These are phyloP conservation scores for Phytophthora sp. DNA, from an alignment of 352 stramenopile genomes.

Conservation along the genomic window DNA sequence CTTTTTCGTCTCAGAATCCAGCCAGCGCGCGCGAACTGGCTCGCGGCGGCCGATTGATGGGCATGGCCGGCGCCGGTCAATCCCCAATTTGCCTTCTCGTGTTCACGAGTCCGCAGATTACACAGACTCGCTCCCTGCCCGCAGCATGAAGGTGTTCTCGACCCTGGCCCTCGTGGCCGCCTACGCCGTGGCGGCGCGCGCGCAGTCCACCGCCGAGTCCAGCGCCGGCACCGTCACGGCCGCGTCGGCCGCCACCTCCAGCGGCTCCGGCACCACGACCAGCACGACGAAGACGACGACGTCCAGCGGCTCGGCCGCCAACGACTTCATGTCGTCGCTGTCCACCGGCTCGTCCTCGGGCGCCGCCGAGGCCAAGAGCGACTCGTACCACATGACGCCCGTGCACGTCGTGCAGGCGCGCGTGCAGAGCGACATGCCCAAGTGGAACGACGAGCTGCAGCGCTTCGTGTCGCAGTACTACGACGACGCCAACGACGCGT, in stretches of 20 bases:
- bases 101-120: conserved; percentile 39
- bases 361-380: conserved; percentile 16
- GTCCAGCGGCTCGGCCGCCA: conserved; percentile 30
- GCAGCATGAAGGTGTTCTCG: conserved; percentile 43
- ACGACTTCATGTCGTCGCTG: conserved; percentile 49
- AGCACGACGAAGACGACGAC: conserved; percentile 18
- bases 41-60: conserved; percentile 20
- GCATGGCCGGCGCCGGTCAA: conserved; percentile 9
- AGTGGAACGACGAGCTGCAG: conserved; percentile 54
- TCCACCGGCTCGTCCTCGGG: conserved; percentile 20
- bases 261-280: conserved; percentile 11
- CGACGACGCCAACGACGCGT: conserved; percentile 57
- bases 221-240: conserved; percentile 38
- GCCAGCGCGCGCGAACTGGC: conserved; percentile 24
- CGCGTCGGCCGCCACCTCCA: conserved; percentile 16
- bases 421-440: conserved; percentile 69
- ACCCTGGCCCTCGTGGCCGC: conserved; percentile 31
- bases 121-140: conserved; percentile 6
- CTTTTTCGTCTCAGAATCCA: conserved; percentile 27
- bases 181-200: conserved; percentile 14
- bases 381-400: conserved; percentile 73
- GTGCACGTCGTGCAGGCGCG: conserved; percentile 78
- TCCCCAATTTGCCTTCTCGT: conserved; percentile 48
- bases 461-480: conserved; percentile 73
- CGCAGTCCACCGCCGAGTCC: conserved; percentile 29